These are phyloP conservation scores for Ceratobasidium sp. DNA, from an alignment of 1,284 basidiomycete genomes.

Conservation along the genomic window DNA sequence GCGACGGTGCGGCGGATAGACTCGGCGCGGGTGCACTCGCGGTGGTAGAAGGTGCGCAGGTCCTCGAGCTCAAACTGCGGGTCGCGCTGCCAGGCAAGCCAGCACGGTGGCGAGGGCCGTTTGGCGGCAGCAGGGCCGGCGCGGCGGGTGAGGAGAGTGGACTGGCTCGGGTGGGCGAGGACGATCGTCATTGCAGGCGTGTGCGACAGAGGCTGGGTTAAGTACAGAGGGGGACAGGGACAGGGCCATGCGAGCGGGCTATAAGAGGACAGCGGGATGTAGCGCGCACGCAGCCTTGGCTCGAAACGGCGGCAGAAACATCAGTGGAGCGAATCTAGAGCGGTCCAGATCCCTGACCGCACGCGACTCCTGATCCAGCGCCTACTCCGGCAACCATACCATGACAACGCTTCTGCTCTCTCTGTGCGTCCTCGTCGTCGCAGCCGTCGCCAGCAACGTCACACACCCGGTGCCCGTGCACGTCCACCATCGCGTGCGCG, in stretches of 20 bases:
- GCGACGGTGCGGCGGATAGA: slow-evolving; percentile 26
- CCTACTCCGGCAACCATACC: slow-evolving; percentile 11
- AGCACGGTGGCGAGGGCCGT: slow-evolving; percentile 33
- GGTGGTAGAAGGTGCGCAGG: slow-evolving; percentile 29
- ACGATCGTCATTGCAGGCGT: slow-evolving; percentile 30
- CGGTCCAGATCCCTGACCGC: not conserved
- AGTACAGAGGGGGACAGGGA: not conserved
- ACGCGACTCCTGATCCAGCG: slow-evolving; percentile 17
- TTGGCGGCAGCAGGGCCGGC: slow-evolving; percentile 37
- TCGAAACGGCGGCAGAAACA: not conserved
- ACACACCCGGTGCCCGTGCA: not conserved
- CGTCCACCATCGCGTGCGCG: slow-evolving; percentile 29
- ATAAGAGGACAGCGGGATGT: not conserved
- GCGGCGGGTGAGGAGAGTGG: slow-evolving; percentile 36
- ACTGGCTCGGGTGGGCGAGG: slow-evolving; percentile 39
- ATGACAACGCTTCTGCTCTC: not conserved
- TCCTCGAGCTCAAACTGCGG: slow-evolving; percentile 28
- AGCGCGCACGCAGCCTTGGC: not conserved
- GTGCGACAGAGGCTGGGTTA: not conserved
- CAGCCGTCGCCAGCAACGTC: slow-evolving; percentile 16
- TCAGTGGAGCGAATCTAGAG: not conserved
- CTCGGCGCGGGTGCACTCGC: slow-evolving; percentile 33
- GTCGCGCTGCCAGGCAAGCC: slow-evolving; percentile 42
- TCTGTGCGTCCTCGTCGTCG: slow-evolving; percentile 4
- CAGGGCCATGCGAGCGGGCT: slow-evolving; percentile 7